These are phyloP conservation scores for Colletotrichum spaethianum DNA, from an alignment of 2,329 filamentous ascomycete genomes.

Conservation along the genomic window DNA sequence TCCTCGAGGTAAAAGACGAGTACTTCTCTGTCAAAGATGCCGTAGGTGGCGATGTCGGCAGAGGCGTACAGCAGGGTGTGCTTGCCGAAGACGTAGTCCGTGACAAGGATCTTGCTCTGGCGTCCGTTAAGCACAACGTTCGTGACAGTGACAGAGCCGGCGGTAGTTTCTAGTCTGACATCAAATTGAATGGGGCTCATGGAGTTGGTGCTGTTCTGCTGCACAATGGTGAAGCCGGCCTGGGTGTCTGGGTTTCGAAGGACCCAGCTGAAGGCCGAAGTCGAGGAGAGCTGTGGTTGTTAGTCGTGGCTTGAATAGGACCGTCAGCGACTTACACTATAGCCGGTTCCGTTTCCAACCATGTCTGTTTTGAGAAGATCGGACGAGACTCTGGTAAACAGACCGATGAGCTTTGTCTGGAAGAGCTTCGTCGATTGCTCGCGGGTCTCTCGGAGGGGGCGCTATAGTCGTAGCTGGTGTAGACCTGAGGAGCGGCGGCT, in stretches of 20 bases:
- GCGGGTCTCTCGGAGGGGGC: constrained; percentile 67
- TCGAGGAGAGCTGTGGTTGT: constrained; percentile 45
- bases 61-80: constrained; percentile 77
- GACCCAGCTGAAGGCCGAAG: constrained; percentile 64
- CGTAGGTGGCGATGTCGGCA: constrained; percentile 78
- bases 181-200: constrained; percentile 60
- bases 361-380: constrained; percentile 67
- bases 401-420: constrained; percentile 67
- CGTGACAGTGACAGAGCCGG: constrained; percentile 58
- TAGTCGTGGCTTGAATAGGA: neutral
- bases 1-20: constrained; percentile 74
- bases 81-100: constrained; percentile 75
- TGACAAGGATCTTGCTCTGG: constrained; percentile 78
- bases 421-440: constrained; percentile 67
- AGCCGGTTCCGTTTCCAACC: constrained; percentile 67
- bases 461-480: constrained; percentile 70
- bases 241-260: constrained; percentile 64
- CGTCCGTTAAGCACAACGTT: constrained; percentile 71
- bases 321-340: constrained; percentile 41
- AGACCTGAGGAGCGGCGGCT: constrained; percentile 60
- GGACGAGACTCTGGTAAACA: constrained; percentile 67
- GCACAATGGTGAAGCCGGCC: constrained; percentile 65
- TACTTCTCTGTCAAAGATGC: constrained; percentile 69
- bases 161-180: constrained; percentile 62
- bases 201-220: constrained; percentile 62